A percentile compares a stretch with the other conserved stretches of the same genome.
These are phyloP conservation scores for Platanthera guangdongensis DNA, from an alignment of 106 monocot genomes.

Conservation along the genomic window DNA sequence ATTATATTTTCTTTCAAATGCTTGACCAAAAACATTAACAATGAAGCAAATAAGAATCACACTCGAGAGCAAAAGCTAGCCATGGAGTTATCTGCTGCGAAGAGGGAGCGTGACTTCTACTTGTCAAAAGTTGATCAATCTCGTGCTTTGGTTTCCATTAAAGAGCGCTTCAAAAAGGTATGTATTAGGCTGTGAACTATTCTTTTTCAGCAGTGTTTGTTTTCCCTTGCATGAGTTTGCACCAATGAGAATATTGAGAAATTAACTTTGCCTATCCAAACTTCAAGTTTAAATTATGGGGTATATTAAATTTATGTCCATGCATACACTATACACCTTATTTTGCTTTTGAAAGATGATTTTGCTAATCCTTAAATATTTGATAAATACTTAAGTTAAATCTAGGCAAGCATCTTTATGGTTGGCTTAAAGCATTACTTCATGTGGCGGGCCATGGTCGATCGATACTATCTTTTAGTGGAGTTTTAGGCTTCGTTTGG, in stretches of 20 bases:
- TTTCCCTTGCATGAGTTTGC: neutral
- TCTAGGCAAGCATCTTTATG: neutral
- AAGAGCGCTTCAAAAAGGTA: slow-evolving; percentile 80
- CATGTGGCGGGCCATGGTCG: neutral
- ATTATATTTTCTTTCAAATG: neutral
- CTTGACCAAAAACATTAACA: neutral
- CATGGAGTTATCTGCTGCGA: slow-evolving; percentile 90
- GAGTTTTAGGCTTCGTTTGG: no score
- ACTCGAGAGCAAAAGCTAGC: slow-evolving; percentile 69
- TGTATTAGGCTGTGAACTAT: neutral
- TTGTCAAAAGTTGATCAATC: slow-evolving; percentile 83
- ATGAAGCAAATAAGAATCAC: slow-evolving; percentile 61
- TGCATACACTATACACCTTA: neutral
- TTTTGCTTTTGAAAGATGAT: no score
- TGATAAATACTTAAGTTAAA: neutral
- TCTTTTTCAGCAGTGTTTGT: neutral
- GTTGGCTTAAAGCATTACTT: neutral
- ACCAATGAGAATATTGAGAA: neutral
- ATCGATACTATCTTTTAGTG: neutral
- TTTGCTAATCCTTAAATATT: neutral
- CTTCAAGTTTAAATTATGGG: neutral
- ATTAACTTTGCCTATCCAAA: neutral
- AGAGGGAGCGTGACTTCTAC: slow-evolving; percentile 88
- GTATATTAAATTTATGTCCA: neutral
- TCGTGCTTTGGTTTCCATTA: slow-evolving; percentile 46